phyloP scores from a whole-genome alignment of 768 basidiomycete species.

The Glaciozyma antarctica region DNA sequence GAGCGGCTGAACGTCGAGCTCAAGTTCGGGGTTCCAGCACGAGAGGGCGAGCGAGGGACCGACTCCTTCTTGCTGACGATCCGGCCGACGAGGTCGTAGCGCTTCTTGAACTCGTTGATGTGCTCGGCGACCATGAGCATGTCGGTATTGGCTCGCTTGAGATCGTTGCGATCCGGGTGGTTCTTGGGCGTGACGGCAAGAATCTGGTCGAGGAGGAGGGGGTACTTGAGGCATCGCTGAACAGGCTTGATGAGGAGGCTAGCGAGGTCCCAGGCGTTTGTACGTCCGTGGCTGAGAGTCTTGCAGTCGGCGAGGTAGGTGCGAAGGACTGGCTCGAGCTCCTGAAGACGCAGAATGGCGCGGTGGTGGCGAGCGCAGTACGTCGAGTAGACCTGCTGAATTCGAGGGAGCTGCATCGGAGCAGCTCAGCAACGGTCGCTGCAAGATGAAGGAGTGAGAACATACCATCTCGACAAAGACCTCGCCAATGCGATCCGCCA shows the following conservation, averaged over 20 bases:
- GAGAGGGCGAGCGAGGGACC: constrained; percentile 4
- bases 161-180: constrained; percentile 30
- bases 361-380: constrained; percentile 38
- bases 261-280: constrained; percentile 81
- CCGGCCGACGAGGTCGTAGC: constrained; percentile 27
- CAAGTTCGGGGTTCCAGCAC: constrained; percentile 9
- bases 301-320: constrained; percentile 53
- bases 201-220: constrained; percentile 64
- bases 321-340: constrained; percentile 48
- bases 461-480: constrained; percentile 34
- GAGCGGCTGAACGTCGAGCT: constrained; percentile 14
- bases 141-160: constrained; percentile 27
- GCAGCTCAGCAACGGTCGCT: no score
- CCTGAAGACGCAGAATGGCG: constrained; percentile 59
- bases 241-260: constrained; percentile 98
- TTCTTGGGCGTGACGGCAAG: constrained; percentile 27
- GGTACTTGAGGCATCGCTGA: constrained; percentile 97
- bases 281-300: constrained; percentile 43
- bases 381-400: constrained; percentile 31
- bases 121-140: constrained; percentile 34
- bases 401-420: constrained; percentile 30
- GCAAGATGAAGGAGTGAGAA: neutral
- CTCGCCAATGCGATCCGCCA: constrained; percentile 27
- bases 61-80: constrained; percentile 27
- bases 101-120: constrained; percentile 36